Evolutionary conservation across 2,329 filamentous ascomycete genomes (phyloP).

Genomic region (Ophiostoma sp.): DNA sequence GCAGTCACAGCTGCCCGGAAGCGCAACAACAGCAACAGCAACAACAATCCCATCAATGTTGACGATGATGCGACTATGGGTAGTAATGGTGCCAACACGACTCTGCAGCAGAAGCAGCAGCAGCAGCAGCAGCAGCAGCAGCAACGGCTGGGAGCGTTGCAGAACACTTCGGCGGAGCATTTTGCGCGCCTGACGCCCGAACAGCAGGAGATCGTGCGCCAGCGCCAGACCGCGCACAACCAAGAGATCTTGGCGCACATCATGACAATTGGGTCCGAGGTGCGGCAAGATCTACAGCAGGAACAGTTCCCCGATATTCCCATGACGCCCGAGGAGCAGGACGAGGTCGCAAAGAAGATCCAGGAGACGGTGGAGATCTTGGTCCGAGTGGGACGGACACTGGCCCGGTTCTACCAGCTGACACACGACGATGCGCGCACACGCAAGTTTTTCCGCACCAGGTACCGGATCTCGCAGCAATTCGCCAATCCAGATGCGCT

Average conservation of each 20-base stretch:
- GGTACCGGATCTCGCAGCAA: slow-evolving; percentile 48
- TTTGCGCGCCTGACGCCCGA: slow-evolving; percentile 42
- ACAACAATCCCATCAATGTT: slow-evolving; percentile 6
- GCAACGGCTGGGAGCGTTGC: slow-evolving; percentile 29
- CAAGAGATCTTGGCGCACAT: slow-evolving; percentile 39
- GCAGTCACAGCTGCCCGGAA: background rate
- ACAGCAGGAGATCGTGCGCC: slow-evolving; percentile 32
- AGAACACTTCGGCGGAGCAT: slow-evolving; percentile 34
- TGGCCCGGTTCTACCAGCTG: slow-evolving; percentile 34
- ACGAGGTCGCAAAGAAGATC: slow-evolving; percentile 43
- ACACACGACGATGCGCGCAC: slow-evolving; percentile 47
- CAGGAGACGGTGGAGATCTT: slow-evolving; percentile 40
- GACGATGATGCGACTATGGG: background rate
- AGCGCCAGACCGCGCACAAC: slow-evolving; percentile 25
- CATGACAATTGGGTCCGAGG: slow-evolving; percentile 32
- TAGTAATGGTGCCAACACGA: background rate
- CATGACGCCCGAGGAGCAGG: slow-evolving; percentile 43
- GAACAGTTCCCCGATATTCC: slow-evolving; percentile 43
- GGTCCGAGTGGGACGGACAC: slow-evolving; percentile 40
- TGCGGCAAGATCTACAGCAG: slow-evolving; percentile 34
- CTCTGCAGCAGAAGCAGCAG: slow-evolving; percentile 19
- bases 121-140: slow-evolving; percentile 26
- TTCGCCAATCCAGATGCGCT: slow-evolving; percentile 47
- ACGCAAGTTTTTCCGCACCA: slow-evolving; percentile 50
- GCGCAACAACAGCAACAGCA: slow-evolving; percentile 14